Percentiles rank a stretch among this genome's conserved stretches.
Conservation (phyloP, 179 eudicot species). For the Heliamphora pulchella region DNA sequence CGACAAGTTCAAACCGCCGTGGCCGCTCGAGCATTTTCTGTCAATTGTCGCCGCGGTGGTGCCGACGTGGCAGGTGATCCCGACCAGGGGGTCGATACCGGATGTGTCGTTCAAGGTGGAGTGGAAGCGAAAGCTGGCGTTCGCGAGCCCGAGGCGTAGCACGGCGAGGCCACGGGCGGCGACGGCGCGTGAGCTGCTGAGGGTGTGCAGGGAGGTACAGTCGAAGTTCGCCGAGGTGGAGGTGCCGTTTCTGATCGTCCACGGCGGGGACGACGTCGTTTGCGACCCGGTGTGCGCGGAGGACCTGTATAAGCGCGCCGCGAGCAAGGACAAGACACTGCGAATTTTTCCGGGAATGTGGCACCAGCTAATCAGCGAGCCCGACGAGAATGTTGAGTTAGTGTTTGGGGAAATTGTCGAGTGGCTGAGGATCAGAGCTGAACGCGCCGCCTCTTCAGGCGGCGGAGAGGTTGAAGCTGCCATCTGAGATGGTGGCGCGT, state of each 20-base stretch:
- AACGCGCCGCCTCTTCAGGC: conserved; percentile 17
- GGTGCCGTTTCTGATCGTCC: conserved; percentile 59
- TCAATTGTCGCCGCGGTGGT: conserved; percentile 48
- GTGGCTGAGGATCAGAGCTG: conserved; percentile 63
- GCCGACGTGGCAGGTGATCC: conserved; percentile 85
- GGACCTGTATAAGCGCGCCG: conserved; percentile 54
- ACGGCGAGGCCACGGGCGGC: conserved; percentile 64
- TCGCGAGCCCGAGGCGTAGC: conserved; percentile 63
- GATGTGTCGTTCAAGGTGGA: conserved; percentile 72
- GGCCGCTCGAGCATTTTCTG: conserved; percentile 85
- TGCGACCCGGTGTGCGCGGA: conserved; percentile 81
- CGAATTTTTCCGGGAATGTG: conserved; percentile 76
- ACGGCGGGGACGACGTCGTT: conserved; percentile 67
- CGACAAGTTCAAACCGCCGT: conserved; percentile 77
- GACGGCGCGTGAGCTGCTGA: conserved; percentile 69
- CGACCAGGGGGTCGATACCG: conserved; percentile 84
- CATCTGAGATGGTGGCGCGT: neutral
- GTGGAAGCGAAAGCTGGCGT: conserved; percentile 77
- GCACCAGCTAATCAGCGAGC: conserved; percentile 84
- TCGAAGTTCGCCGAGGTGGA: conserved; percentile 51
- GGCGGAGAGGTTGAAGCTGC: neutral
- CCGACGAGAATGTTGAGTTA: conserved; percentile 59
- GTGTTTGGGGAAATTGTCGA: conserved; percentile 77
- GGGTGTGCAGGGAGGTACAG: conserved; percentile 72
- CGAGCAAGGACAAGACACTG: conserved; percentile 73